These are phyloP conservation scores for Phytophthora megakarya DNA, from an alignment of 352 stramenopile genomes.

Conservation along the genomic window DNA sequence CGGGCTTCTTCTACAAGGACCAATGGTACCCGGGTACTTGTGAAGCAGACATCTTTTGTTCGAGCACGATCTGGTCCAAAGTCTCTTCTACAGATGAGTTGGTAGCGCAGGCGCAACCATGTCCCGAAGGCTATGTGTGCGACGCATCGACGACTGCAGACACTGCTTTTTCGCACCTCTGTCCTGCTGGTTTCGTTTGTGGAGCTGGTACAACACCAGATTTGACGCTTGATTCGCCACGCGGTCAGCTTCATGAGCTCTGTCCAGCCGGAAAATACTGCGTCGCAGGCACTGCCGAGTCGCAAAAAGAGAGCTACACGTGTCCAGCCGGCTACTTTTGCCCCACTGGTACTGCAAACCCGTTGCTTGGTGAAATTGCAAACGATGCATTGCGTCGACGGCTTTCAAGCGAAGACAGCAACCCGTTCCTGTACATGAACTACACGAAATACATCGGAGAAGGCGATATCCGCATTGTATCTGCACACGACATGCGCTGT, in stretches of 20 bases:
- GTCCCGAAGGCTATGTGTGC: conserved; percentile 95
- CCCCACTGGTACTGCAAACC: conserved; percentile 92
- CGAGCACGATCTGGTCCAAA: conserved; percentile 39
- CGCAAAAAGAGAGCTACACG: conserved; percentile 67
- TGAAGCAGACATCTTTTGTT: conserved; percentile 96
- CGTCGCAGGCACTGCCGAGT: conserved; percentile 82
- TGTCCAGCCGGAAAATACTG: conserved; percentile 93
- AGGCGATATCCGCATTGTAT: conserved; percentile 88
- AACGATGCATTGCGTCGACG: conserved; percentile 89
- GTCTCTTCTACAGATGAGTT: conserved; percentile 24
- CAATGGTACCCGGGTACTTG: conserved; percentile 96
- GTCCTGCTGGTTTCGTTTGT: conserved; percentile 94
- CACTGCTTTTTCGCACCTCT: conserved; percentile 74
- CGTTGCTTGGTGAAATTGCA: conserved; percentile 84
- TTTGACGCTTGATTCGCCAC: conserved; percentile 83
- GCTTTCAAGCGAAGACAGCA: conserved; percentile 59
- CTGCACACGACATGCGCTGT: conserved; percentile 91
- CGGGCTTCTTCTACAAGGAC: conserved; percentile 87
- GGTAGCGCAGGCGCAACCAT: conserved; percentile 90
- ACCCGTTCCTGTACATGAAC: conserved; percentile 74
- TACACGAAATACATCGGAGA: conserved; percentile 92
- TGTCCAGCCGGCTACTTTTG: conserved; percentile 96
- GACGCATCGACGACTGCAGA: conserved; percentile 90
- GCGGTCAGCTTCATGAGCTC: conserved; percentile 87
- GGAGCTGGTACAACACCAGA: conserved; percentile 95